Evolutionary conservation across 768 basidiomycete species (phyloP), one percentile per base, ranked within the genome.

Genomic region (Tricholomella constricta): DNA sequence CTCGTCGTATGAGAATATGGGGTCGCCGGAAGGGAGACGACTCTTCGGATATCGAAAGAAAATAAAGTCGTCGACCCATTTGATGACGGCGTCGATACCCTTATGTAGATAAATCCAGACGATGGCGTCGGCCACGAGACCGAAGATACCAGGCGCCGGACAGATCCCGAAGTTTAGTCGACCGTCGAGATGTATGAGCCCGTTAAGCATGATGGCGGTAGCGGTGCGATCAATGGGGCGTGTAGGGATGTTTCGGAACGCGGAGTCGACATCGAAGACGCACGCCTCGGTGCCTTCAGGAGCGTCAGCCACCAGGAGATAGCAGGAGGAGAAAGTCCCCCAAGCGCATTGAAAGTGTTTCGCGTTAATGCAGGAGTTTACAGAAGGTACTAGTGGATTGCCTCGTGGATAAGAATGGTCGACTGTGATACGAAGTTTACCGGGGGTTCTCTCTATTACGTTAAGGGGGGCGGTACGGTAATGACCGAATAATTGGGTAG

Each of bases 401-500:
- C 25, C n/a, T 4, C 42, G 23, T 9, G 38, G 48, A 14, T 40
- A 50, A 15, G 27, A 50, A 27, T 50, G 48, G 10, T 50, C 40
- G n/a, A 50, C 48, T 19, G 40, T 50, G 29, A 40, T 19, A 4
- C 27, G 37, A 40, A 19, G 27, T 42, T 50, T 50, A 15, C 38
- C 27, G n/a, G 15, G 8, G 10, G 27, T n/a, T 4, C 31, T 26
- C 9, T 50, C 26, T 17, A 42, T 40, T 8, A 50, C 38, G 15
- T 38, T 32, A 6, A 50, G 29, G 31, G 48, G 48, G 17, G 38
- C 38, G 8, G 48, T 50, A 19, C 26, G 26, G 41, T 40, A 50
- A 20, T 50, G 50, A 22, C 42, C 50, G 17, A 51, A 43, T 3
- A 44, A 17, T 4, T 10, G 17, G 6, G 20, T 22, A 22, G 34